A percentile compares a stretch with the other conserved stretches of the same genome.
phyloP scores from a whole-genome alignment of 345 rosid species.

The Brassica rapa region DNA sequence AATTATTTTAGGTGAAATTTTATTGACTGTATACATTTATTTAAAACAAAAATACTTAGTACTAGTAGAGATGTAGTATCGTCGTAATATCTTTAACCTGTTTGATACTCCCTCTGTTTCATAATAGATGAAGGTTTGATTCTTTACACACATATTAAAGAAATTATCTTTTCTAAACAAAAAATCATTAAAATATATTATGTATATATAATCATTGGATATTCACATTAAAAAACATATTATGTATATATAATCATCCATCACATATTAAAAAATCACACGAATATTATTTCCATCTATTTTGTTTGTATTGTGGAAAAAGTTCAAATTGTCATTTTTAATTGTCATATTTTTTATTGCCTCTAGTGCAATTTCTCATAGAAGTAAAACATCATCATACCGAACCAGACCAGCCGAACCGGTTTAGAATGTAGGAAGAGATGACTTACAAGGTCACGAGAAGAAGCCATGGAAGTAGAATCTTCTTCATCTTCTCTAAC shows the following conservation, averaged over 20 bases:
- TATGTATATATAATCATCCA: not conserved
- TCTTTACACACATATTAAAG: no score
- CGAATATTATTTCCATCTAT: not conserved
- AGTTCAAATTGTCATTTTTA: not conserved
- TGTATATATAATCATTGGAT: not conserved
- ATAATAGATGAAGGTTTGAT: no score
- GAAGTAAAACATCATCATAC: not conserved
- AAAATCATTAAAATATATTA: no score
- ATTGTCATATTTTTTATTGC: not conserved
- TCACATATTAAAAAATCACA: not conserved
- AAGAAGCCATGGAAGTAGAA: conserved; percentile 45
- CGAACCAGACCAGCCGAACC: conserved; percentile 12
- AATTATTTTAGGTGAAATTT: not conserved
- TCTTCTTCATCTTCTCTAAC: conserved; percentile 42
- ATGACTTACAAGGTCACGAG: conserved; percentile 41
- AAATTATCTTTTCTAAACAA: no score
- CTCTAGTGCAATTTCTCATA: not conserved
- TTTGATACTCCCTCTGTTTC: not conserved
- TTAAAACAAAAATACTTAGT: not conserved
- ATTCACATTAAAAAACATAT: not conserved
- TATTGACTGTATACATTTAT: not conserved
- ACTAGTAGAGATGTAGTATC: not conserved
- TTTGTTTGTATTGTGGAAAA: not conserved
- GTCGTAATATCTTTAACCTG: not conserved
- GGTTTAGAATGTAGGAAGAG: conserved; percentile 10